Conservation (phyloP, 495 filamentous ascomycete genomes). For the Talaromyces wortmannii region DNA sequence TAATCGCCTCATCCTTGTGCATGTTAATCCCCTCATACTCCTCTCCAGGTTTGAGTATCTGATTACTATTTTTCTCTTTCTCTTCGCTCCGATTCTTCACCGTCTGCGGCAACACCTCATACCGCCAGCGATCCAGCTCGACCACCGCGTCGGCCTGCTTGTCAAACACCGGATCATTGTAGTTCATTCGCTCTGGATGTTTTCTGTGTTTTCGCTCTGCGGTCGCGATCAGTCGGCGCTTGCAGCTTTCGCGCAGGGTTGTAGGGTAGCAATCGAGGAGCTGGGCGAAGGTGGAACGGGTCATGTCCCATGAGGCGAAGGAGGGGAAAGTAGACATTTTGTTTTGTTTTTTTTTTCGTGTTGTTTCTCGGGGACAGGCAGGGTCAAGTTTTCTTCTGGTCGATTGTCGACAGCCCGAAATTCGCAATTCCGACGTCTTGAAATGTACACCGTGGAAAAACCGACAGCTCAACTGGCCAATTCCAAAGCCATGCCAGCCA, state of each 20-base stretch:
- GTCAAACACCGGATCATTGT: background rate
- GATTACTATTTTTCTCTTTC: background rate
- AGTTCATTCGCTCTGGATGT: constrained; percentile 8
- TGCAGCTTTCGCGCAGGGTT: constrained; percentile 20
- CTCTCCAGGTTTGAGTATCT: background rate
- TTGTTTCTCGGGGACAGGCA: background rate
- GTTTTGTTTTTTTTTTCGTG: background rate
- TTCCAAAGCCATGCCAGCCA: too few relatives aligned
- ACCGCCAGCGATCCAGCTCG: constrained; percentile 27
- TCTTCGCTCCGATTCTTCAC: constrained; percentile 9
- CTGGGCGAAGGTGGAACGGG: constrained; percentile 18
- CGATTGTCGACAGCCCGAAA: background rate
- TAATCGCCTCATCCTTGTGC: constrained; percentile 23
- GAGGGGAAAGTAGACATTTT: constrained; percentile 1
- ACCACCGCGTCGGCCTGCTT: constrained; percentile 14
- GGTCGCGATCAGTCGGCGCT: constrained; percentile 8
- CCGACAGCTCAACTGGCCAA: too few relatives aligned
- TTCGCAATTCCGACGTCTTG: too few relatives aligned
- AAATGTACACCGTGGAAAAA: too few relatives aligned
- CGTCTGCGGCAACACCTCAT: constrained; percentile 17
- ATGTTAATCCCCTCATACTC: constrained; percentile 9
- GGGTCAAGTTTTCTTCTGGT: background rate
- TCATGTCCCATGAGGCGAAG: constrained; percentile 23
- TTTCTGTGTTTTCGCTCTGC: constrained; percentile 10
- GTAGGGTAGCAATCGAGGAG: constrained; percentile 23